phyloP scores from a whole-genome alignment of 225 moss, liverwort and hornwort genomes.

The Ulota crispa region DNA sequence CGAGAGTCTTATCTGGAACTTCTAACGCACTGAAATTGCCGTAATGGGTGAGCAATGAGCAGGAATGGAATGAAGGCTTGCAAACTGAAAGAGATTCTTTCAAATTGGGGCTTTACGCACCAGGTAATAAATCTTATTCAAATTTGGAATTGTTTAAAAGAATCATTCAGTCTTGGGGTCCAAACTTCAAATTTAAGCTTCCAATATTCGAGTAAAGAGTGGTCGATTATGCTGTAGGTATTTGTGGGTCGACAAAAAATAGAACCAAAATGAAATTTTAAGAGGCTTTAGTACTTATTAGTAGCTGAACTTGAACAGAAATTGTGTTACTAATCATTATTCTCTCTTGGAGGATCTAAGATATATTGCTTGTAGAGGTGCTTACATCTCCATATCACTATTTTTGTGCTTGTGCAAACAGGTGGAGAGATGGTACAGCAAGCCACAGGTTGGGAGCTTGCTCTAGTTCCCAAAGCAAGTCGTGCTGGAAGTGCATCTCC shows the following conservation, averaged over 20 bases:
- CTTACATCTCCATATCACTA: background rate
- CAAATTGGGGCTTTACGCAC: conserved; percentile 53
- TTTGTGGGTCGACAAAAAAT: background rate
- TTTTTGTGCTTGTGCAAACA: background rate
- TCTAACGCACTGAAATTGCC: background rate
- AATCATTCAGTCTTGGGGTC: background rate
- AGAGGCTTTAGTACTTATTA: background rate
- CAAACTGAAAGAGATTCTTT: conserved; percentile 52
- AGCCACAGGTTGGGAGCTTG: conserved; percentile 72
- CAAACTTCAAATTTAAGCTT: background rate
- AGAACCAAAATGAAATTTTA: background rate
- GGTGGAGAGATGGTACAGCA: background rate
- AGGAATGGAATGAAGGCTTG: conserved; percentile 26
- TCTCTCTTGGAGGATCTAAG: background rate
- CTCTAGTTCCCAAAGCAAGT: conserved; percentile 56
- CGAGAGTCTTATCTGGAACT: background rate
- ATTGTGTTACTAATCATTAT: background rate
- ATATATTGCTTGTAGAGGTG: too few relatives aligned
- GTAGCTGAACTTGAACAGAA: background rate
- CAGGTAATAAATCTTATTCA: conserved; percentile 31
- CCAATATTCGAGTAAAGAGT: background rate
- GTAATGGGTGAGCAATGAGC: background rate
- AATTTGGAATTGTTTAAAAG: background rate
- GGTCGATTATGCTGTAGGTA: background rate
- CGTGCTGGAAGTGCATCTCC: conserved; percentile 42